Conservation (phyloP, 2,329 filamentous ascomycete genomes). For the Didymella glomerata region DNA sequence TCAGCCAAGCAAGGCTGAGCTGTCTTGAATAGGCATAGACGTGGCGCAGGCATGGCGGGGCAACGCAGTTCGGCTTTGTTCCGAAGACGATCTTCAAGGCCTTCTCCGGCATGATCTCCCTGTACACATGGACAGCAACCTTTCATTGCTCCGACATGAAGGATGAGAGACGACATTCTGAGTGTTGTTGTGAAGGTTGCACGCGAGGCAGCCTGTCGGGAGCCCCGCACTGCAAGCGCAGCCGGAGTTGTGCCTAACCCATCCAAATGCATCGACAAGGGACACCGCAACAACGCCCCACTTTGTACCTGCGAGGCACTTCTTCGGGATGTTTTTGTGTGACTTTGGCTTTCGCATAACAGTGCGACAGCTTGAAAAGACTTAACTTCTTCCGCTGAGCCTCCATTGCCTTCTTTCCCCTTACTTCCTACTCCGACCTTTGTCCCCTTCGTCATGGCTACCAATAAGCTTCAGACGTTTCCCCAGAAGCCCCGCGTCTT, state of each 20-base stretch:
- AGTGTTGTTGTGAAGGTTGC: not conserved
- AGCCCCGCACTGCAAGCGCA: conserved; percentile 20
- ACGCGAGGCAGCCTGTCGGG: not conserved
- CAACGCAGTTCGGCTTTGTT: not conserved
- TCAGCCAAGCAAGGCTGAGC: conserved; percentile 22
- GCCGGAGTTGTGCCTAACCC: conserved; percentile 31
- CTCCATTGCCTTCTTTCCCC: not conserved
- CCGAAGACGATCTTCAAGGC: not conserved
- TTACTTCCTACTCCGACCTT: not conserved
- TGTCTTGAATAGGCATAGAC: conserved; percentile 11
- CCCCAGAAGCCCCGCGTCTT: conserved; percentile 51
- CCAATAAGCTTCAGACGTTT: conserved; percentile 39
- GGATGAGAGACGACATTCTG: not conserved
- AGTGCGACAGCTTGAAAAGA: conserved; percentile 22
- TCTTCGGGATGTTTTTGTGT: conserved; percentile 31
- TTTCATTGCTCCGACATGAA: not conserved
- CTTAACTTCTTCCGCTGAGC: not conserved
- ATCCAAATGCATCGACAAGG: conserved; percentile 22
- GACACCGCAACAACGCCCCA: conserved; percentile 27
- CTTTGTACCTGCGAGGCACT: conserved; percentile 27
- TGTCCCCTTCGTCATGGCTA: conserved; percentile 31
- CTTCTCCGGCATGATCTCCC: not conserved
- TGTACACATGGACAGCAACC: not conserved
- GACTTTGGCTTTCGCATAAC: conserved; percentile 30
- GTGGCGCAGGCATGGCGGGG: conserved; percentile 13